Evolutionary conservation across 768 basidiomycete genomes (phyloP).

Genomic region (Suillus paluster): DNA sequence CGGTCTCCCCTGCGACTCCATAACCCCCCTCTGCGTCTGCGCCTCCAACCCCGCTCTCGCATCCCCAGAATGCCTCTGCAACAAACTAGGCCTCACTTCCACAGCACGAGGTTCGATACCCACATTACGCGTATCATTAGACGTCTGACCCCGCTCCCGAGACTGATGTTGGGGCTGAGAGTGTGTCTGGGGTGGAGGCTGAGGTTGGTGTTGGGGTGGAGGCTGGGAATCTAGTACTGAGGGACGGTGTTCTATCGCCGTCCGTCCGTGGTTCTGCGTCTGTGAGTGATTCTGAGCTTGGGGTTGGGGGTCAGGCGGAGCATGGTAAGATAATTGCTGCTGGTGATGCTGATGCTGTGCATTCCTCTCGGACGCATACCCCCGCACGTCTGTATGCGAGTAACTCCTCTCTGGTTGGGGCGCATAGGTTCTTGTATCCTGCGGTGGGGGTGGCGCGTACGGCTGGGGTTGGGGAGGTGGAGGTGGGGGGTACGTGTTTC

Average conservation of each 20-base stretch:
- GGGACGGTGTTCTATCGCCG: conserved; percentile 7
- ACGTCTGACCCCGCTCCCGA: conserved; percentile 9
- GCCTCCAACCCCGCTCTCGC: not conserved
- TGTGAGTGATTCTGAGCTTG: no score
- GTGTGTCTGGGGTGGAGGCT: conserved; percentile 21
- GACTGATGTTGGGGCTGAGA: conserved; percentile 11
- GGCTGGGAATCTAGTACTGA: conserved; percentile 15
- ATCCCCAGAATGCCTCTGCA: conserved; percentile 3
- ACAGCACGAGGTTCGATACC: not conserved
- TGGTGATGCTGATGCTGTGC: conserved; percentile 6
- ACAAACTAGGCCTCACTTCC: not conserved
- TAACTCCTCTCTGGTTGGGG: not conserved
- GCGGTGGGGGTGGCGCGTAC: conserved; percentile 12
- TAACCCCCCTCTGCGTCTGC: not conserved
- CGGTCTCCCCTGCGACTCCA: not conserved
- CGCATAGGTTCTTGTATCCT: not conserved
- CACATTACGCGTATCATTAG: conserved; percentile 29
- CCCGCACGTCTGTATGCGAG: not conserved
- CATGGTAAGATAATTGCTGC: conserved; percentile 5
- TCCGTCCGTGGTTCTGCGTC: conserved; percentile 33
- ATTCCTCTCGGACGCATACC: not conserved
- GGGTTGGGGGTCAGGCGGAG: conserved; percentile 25
- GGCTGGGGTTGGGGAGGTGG: not conserved
- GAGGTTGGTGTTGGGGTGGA: no score
- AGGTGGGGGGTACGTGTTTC: not conserved